A percentile compares a stretch with the other conserved stretches of the same genome.
phyloP scores from a whole-genome alignment of 2,329 filamentous ascomycete genomes.

The Phyllosticta citriasiana region DNA sequence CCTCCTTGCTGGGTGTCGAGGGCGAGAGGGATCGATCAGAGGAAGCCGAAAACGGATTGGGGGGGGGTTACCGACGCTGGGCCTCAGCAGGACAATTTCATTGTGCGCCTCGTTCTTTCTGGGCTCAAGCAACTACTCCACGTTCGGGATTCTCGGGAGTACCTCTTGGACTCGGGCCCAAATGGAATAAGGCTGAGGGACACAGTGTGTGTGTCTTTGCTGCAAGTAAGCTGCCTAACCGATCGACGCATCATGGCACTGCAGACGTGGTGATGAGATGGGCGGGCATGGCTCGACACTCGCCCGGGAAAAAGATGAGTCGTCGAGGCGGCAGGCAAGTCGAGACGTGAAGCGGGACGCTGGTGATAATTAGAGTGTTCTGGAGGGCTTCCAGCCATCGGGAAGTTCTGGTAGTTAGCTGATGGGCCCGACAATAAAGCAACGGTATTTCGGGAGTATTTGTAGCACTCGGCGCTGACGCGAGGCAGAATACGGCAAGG shows the following conservation, averaged over 20 bases:
- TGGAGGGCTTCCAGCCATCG: neutral
- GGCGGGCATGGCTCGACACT: too few relatives aligned
- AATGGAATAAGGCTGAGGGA: neutral
- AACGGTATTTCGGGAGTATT: neutral
- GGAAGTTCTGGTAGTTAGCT: neutral
- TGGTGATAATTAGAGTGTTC: neutral
- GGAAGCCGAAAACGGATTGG: neutral
- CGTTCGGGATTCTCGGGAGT: neutral
- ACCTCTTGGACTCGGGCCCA: neutral
- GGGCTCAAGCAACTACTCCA: neutral
- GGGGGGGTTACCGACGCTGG: neutral
- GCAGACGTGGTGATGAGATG: neutral
- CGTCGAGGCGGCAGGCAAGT: neutral
- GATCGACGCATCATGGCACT: neutral
- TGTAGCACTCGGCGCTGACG: slow-evolving; percentile 1
- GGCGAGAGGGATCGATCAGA: neutral
- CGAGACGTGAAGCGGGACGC: neutral
- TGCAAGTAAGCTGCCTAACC: neutral
- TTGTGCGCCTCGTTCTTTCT: neutral
- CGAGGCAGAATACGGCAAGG: neutral
- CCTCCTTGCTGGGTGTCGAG: neutral
- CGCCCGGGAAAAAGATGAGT: neutral
- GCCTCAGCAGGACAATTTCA: neutral
- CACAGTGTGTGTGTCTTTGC: neutral
- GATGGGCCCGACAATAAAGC: neutral